Evolutionary conservation across 768 basidiomycete genomes (phyloP).

Genomic region (Chiua virens): DNA sequence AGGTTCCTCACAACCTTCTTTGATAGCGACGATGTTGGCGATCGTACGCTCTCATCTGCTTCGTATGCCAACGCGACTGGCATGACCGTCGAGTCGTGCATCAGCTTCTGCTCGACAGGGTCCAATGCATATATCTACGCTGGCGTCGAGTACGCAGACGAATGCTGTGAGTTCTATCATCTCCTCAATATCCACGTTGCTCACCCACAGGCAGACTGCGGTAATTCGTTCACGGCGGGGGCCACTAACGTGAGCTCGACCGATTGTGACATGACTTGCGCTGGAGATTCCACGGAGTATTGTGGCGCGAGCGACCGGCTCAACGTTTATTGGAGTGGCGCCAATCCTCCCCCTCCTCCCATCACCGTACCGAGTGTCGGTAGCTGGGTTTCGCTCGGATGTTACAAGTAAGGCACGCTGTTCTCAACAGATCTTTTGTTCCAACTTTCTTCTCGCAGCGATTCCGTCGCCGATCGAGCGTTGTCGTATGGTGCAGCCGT

Average conservation of each 20-base stretch:
- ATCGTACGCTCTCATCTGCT: slow-evolving; percentile 56
- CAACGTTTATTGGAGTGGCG: slow-evolving; percentile 65
- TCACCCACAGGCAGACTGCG: slow-evolving; percentile 52
- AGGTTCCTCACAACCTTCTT: slow-evolving; percentile 1
- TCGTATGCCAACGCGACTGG: slow-evolving; percentile 43
- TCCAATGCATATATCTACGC: slow-evolving; percentile 53
- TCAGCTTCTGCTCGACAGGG: slow-evolving; percentile 41
- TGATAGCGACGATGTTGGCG: slow-evolving; percentile 53
- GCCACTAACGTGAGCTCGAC: slow-evolving; percentile 44
- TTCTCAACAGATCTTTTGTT: not conserved
- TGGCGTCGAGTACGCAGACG: slow-evolving; percentile 65
- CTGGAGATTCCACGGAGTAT: slow-evolving; percentile 53
- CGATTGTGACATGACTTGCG: slow-evolving; percentile 64
- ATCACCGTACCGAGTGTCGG: slow-evolving; percentile 53
- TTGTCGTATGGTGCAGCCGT: slow-evolving; percentile 34
- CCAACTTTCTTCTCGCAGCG: slow-evolving; percentile 23
- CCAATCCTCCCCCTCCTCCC: slow-evolving; percentile 52
- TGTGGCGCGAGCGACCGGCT: slow-evolving; percentile 64
- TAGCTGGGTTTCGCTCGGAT: slow-evolving; percentile 71
- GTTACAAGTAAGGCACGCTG: slow-evolving; percentile 54
- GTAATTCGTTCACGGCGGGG: slow-evolving; percentile 49
- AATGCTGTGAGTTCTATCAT: slow-evolving; percentile 53
- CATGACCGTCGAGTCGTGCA: slow-evolving; percentile 64
- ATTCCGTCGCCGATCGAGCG: slow-evolving; percentile 33
- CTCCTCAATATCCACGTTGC: not conserved